Evolutionary conservation across 129 eudicot genomes (phyloP).

Genomic region (Artemisia argyi): DNA sequence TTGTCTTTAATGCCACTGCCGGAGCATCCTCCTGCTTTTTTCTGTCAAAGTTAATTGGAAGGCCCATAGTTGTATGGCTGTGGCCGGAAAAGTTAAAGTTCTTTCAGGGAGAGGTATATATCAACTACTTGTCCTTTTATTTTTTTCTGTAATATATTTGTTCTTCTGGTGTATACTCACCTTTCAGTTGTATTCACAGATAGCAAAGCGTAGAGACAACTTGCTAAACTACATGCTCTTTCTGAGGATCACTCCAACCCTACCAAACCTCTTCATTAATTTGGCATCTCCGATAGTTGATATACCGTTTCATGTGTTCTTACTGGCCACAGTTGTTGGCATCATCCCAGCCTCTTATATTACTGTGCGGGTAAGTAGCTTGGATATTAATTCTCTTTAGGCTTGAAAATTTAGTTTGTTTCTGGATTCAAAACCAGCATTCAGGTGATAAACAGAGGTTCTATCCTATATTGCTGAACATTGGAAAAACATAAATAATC

Average conservation of each 20-base stretch:
- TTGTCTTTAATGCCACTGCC: slow-evolving; percentile 92
- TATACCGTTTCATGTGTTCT: slow-evolving; percentile 89
- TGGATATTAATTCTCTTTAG: background rate
- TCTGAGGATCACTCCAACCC: slow-evolving; percentile 81
- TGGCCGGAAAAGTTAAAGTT: slow-evolving; percentile 90
- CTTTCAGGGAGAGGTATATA: slow-evolving; percentile 83
- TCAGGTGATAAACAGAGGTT: no score
- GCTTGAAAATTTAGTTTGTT: background rate
- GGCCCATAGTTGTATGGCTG: slow-evolving; percentile 86
- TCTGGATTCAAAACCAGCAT: no score
- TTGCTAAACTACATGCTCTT: slow-evolving; percentile 92
- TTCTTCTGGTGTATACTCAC: background rate
- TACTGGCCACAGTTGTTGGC: slow-evolving; percentile 87
- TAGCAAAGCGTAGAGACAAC: slow-evolving; percentile 81
- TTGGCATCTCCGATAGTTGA: slow-evolving; percentile 96
- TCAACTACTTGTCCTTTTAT: background rate
- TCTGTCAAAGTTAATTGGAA: slow-evolving; percentile 85
- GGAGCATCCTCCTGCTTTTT: slow-evolving; percentile 97
- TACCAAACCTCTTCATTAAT: slow-evolving; percentile 92
- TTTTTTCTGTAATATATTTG: background rate
- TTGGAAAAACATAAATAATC: no score
- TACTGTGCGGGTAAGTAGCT: slow-evolving; percentile 71
- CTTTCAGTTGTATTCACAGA: slow-evolving; percentile 42
- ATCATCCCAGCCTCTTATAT: slow-evolving; percentile 88
- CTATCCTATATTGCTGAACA: no score